Evolutionary conservation across 139 green algal genomes (phyloP), one percentile per base, ranked within the genome.

Genomic region (Pleodorina starrii): DNA sequence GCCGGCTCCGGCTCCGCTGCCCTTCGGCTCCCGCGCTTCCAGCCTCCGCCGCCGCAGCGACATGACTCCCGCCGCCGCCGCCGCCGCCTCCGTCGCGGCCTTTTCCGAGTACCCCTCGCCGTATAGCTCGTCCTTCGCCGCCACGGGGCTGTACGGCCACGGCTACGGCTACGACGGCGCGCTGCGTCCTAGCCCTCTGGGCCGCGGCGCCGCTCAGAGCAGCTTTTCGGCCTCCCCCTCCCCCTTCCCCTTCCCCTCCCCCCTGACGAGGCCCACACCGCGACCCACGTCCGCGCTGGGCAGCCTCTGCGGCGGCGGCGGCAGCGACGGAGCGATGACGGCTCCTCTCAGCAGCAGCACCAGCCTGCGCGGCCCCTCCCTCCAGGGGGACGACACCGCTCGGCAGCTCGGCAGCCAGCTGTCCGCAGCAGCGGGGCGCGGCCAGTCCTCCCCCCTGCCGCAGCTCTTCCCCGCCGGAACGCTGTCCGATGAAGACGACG

Each of bases 11-110:
- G 35, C 36, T 29, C 50, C 76, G 32, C 32, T 12, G 19, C 76
- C 50, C 35, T 51, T 85, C 35, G 32, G 48, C 76, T 54, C 38
- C 19, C 57, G 42, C 19, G 79, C 40, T 25, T 57, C 57, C 57
- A 86, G 79, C 79, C 54, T 75, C 7, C 79, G 79, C 57, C 79
- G 79, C 54, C 40, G 79, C 40, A 86, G 79, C 25, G 79, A 76
- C 25, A 42, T 59, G 0, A 59, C 59, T 6, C 25, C 40, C 32
- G 40, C 25, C 36, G 17, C 35, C 17, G 76, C 9, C 17, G 17
- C 0, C 74, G 51, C 38, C 23, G 23, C 27, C 2, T 36, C 29
- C 16, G 10, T 5, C 5, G 48, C n/a, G 23, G 50, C 27, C 32
- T 83, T 66, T 25, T 6, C 72, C 10, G 72, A 82, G 1, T 57